Evolutionary conservation across 176 grass and related monocot genomes (phyloP), one percentile per base, ranked within the genome.

Genomic region (Oropetium thomaeum): DNA sequence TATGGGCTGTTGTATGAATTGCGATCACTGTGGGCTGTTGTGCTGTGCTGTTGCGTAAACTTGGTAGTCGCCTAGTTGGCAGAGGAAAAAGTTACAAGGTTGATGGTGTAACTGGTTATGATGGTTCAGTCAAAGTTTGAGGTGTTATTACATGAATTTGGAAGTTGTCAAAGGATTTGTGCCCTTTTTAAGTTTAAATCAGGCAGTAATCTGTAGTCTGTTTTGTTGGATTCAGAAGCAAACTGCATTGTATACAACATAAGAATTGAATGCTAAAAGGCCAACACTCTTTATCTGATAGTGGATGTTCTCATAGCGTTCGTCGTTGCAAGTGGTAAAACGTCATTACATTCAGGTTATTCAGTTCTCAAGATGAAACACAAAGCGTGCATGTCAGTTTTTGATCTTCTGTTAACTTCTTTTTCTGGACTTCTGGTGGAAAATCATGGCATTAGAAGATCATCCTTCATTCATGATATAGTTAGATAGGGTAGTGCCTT

Each of bases 191-290:
- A 45, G 29, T 37, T 55, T 33, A 65, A 30, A 43, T 30, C 9
- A 26, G 76, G 68, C 43, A 59, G 40, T 59, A 52, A 39, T 1
- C 32, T 61, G 51, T 40, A 38, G 16, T 49, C 25, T 23, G 10
- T 47, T n/a, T 82, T 62, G 12, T 59, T 71, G 20, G 42, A 77
- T 48, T 75, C 8, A 37, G 43, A 76, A 70, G 47, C 38, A 35
- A 35, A 42, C 58, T 26, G 1, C 20, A 45, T 62, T 32, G 23
- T 22, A 14, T 9, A 57, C 10, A 34, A 32, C 37, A 28, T 70
- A 45, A 1, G 5, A 57, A 58, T 33, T 38, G 5, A 27, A 39
- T 33, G 38, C 0, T 5, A 44, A 64, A 73, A 23, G 37, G 39
- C 29, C 1, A 26, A 8, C 12, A 12, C 10, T 58, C 13, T 73